Conservation (phyloP, 768 basidiomycete genomes). For the Amanita thiersii region DNA sequence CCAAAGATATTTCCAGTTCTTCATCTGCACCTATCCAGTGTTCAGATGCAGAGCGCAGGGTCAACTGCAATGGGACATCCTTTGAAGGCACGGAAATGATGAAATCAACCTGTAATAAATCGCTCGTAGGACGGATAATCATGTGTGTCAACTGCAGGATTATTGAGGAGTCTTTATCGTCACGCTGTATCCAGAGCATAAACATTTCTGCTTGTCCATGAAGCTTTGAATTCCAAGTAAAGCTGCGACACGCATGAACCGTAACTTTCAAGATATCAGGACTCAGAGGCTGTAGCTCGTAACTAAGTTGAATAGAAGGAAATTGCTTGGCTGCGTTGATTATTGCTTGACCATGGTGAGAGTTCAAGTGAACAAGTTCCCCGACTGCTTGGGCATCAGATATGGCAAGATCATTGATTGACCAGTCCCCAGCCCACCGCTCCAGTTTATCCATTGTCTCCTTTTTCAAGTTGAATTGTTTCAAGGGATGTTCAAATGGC, state of each 20-base stretch:
- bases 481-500: constrained; percentile 90
- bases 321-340: constrained; percentile 78
- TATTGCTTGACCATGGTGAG: constrained; percentile 73
- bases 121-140: constrained; percentile 59
- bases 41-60: constrained; percentile 79
- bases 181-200: constrained; percentile 93
- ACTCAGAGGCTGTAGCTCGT: constrained; percentile 73
- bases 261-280: constrained; percentile 76
- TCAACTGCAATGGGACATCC: constrained; percentile 54
- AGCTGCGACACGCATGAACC: constrained; percentile 54
- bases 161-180: constrained; percentile 71
- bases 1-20: constrained; percentile 53
- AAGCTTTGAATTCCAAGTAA: constrained; percentile 71
- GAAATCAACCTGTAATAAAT: constrained; percentile 61
- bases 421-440: constrained; percentile 74
- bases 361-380: constrained; percentile 78
- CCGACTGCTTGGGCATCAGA: constrained; percentile 68
- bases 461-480: constrained; percentile 67
- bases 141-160: constrained; percentile 79
- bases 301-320: constrained; percentile 60
- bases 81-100: constrained; percentile 64
- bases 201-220: constrained; percentile 81
- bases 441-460: constrained; percentile 76
- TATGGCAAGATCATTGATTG: constrained; percentile 62
- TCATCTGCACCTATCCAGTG: constrained; percentile 91